phyloP scores from a whole-genome alignment of 257 asterid species.

The Jacaranda mimosifolia region DNA sequence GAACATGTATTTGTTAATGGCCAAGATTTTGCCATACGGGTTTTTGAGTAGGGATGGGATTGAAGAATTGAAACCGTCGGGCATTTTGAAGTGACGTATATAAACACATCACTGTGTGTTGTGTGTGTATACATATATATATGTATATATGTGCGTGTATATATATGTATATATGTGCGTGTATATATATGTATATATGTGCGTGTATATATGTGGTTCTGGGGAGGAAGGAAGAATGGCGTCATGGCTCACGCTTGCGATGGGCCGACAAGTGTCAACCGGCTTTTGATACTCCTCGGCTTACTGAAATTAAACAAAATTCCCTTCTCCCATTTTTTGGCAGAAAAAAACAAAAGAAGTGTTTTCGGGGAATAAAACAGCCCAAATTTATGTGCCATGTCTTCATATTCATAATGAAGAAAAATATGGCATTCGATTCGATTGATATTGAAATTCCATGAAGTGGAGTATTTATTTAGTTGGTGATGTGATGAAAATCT shows the following conservation, averaged over 20 bases:
- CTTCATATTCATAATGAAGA: background rate
- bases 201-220: background rate
- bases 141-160: background rate
- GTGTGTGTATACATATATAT: background rate
- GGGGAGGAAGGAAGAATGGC: background rate
- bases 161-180: background rate
- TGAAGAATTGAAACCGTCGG: background rate
- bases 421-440: too few relatives aligned
- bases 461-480: background rate
- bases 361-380: too few relatives aligned
- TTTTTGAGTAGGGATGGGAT: background rate
- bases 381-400: background rate
- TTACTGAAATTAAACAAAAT: background rate
- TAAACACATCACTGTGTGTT: constrained; percentile 10
- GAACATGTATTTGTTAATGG: background rate
- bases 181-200: background rate
- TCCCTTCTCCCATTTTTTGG: background rate
- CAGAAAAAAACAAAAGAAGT: background rate
- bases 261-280: constrained; percentile 30
- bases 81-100: background rate
- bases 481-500: too few relatives aligned
- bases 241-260: constrained; percentile 40
- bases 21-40: background rate
- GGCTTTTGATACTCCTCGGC: background rate
- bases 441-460: background rate